Percentiles rank a stretch among this genome's conserved stretches.
These are phyloP conservation scores for Neurospora sp. DNA, from an alignment of 2,329 filamentous ascomycete genomes.

Conservation along the genomic window DNA sequence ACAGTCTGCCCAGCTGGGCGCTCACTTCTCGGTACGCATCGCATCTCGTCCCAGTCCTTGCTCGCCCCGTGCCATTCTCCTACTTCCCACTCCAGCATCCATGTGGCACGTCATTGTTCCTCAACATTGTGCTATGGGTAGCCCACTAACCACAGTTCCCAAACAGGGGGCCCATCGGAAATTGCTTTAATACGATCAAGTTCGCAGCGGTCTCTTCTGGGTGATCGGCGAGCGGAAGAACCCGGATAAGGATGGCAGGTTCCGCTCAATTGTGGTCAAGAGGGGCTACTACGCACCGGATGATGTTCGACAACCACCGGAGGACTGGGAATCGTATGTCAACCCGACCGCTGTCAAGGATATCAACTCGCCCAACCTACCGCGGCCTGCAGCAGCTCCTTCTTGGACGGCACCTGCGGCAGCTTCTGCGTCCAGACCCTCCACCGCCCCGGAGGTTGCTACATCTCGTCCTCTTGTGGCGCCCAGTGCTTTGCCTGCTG, in stretches of 20 bases:
- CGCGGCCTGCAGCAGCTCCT: not conserved
- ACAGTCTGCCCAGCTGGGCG: not conserved
- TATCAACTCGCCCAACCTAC: not conserved
- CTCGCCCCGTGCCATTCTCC: not conserved
- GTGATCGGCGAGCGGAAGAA: slow-evolving; percentile 7
- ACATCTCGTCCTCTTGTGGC: not conserved
- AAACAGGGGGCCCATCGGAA: slow-evolving; percentile 9
- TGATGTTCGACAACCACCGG: not conserved
- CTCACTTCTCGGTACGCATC: not conserved
- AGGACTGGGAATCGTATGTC: not conserved
- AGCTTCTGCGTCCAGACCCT: not conserved
- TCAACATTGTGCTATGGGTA: not conserved
- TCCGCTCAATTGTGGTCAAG: slow-evolving; percentile 11
- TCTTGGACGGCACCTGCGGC: not conserved
- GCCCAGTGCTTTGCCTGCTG: fast-evolving
- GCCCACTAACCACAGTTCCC: not conserved
- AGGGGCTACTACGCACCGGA: slow-evolving; percentile 2
- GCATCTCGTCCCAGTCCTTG: not conserved
- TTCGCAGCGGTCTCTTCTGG: slow-evolving; percentile 6
- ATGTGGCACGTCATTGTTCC: not conserved
- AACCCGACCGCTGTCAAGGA: not conserved
- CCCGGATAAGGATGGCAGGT: slow-evolving; percentile 4
- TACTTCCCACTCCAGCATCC: not conserved
- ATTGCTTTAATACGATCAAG: slow-evolving; percentile 12
- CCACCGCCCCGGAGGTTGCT: not conserved